Evolutionary conservation across 371 early-diverging fungal genomes (phyloP), one percentile per base, ranked within the genome.

Genomic region (Actinomortierella ambigua): DNA sequence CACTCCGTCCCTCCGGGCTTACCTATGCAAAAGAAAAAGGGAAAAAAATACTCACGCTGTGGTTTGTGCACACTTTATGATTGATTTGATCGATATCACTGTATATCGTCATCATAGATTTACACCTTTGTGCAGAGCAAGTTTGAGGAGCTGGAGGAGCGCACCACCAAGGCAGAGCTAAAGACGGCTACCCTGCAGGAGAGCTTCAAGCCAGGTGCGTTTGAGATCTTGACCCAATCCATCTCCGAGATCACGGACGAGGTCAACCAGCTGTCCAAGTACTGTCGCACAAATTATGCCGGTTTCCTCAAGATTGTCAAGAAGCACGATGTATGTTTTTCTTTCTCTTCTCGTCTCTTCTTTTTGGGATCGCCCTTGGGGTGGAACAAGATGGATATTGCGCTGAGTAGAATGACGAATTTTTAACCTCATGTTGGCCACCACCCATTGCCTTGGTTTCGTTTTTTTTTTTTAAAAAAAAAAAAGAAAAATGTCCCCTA

Each of bases 241-340:
- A 93, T 77, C 84, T 87, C 55, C 23, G 81, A 85, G 43, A 92
- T 97, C 59, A 94, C 94, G 53, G 86, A 86, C 49, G 97, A 98
- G 69, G 90, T 95, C 23, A 93, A 91, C 70, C 94, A 95, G 78
- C 86, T 98, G 47, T 92, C 96, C 52, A 95, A 95, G 80, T 99
- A 93, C 76, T 91, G 94, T 20, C 85, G 98, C 22, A 82, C 98
- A 61, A 99, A 99, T 83, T 95, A 95, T 77, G 91, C 97, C 28
- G 99, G 96, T 18, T 97, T 98, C 69, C 82, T 97, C 58, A 98
- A 96, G 85, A 95, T 98, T 59, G 88, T 99, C 75, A 98, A 97
- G 80, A 97, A 98, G 82, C 97, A 98, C 80, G 98, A 98, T 85
- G 73, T 73, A 86, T 77, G 85, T 77, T 67, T 60, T 43, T 39